phyloP scores from a whole-genome alignment of 805 yeast species.

The Nakazawaea populi region DNA sequence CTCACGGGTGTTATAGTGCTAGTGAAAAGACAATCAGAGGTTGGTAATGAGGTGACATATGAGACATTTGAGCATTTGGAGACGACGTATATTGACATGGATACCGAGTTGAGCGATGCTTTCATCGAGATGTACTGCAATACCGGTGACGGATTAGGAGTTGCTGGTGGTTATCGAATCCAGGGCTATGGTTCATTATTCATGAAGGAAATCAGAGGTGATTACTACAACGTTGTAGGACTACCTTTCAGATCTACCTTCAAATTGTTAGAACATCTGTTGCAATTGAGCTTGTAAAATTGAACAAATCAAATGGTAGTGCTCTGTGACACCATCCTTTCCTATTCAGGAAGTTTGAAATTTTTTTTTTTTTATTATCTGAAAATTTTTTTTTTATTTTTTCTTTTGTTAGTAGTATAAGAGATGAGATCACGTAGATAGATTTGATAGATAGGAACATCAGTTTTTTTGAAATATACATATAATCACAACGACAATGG shows the following conservation, averaged over 20 bases:
- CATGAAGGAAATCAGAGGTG: slow-evolving; percentile 65
- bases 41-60: slow-evolving; percentile 2
- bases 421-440: not conserved
- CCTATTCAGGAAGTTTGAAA: not conserved
- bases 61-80: slow-evolving; percentile 17
- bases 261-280: slow-evolving; percentile 14
- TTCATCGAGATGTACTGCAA: slow-evolving; percentile 57
- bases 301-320: not conserved
- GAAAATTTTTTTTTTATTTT: not conserved
- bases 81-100: slow-evolving; percentile 29
- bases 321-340: not conserved
- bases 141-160: slow-evolving; percentile 68
- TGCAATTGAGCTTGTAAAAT: not conserved
- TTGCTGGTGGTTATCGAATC: slow-evolving; percentile 90
- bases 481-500: not conserved
- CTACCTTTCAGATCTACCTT: slow-evolving; percentile 64
- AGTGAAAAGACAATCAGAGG: slow-evolving; percentile 14
- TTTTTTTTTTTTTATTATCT: not conserved
- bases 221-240: slow-evolving; percentile 83
- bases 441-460: not conserved
- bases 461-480: no score
- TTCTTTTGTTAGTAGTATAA: not conserved
- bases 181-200: slow-evolving; percentile 70
- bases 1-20: slow-evolving; percentile 50
- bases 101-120: slow-evolving; percentile 41